Base-by-base conservation (phyloP, 2,329 filamentous ascomycete genomes). In the Calycina herbarum region DNA sequence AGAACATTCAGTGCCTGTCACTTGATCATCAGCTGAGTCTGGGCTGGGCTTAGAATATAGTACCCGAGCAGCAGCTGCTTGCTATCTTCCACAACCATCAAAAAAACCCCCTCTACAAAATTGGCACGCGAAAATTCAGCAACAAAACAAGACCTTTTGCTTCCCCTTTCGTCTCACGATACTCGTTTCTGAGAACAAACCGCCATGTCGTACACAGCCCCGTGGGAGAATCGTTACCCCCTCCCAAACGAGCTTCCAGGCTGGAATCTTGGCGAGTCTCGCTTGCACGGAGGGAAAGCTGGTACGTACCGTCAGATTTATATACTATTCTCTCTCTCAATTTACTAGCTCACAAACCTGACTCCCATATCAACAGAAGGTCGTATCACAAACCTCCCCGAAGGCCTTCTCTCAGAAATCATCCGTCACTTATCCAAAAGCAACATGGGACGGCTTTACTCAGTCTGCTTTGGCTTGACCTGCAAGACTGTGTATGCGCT, bases 21-120 rank as follows among this genome's bases (percentile, higher is more conserved):
- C 45, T 24, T 51, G n/a, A 24, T 51, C 7, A 51, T 51, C 45
- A 51, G 45, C 45, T 51, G 45, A 51, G 45, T 51, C 45, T 51
- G 11, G 24, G n/a, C 24, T 51, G n/a, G 24, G 45, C 45, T 51
- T 51, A 51, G 42, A 45, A 11, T 24, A 10, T 24, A 24, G 6
- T 45, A 51, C 20, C 45, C 45, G 45, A 24, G 2, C n/a, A 24
- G 45, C 7, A 7, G 45, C n/a, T 31, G 8, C 45, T 27, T 24
- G n/a, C n/a, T 10, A 51, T 24, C 20, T 24, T 4, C 45, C 24
- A 17, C 45, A 13, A 13, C 35, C 35, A 10, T 10, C 35, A 40
- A 40, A 40, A 40, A 20, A 20, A 20, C 20, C 20, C 11, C 10
- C 13, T 13, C 10, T 40, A 40, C 11, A 11, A 40, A 15, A 40